Evolutionary conservation across 2,329 filamentous ascomycete genomes (phyloP).

Genomic region (Colletotrichum somersetense): DNA sequence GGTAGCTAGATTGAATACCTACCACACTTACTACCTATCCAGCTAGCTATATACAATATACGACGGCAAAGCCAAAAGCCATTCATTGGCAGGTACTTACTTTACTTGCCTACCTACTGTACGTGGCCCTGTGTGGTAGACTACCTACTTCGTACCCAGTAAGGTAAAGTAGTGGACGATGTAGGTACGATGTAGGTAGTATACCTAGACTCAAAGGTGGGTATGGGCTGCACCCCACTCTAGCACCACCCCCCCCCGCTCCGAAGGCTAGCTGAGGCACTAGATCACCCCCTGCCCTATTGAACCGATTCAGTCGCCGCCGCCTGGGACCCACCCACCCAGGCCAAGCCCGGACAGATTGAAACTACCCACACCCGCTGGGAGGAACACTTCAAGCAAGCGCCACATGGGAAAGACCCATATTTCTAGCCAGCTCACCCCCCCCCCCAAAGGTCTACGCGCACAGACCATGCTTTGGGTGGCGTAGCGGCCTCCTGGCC

Average conservation of each 20-base stretch:
- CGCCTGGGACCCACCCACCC: constrained; percentile 13
- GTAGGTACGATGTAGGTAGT: neutral
- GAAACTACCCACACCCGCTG: constrained; percentile 34
- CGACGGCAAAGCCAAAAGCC: neutral
- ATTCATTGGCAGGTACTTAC: no score
- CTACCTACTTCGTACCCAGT: no score
- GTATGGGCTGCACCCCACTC: constrained; percentile 17
- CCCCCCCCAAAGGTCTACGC: neutral
- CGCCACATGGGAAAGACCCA: constrained; percentile 37
- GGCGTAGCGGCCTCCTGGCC: constrained; percentile 15
- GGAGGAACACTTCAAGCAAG: constrained; percentile 25
- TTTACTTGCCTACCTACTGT: neutral
- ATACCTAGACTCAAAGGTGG: neutral
- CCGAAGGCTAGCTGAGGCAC: constrained; percentile 20
- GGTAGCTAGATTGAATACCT: no score
- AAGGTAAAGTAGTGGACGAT: no score
- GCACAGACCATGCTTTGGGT: constrained; percentile 29
- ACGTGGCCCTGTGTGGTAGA: neutral
- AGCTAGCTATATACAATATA: neutral
- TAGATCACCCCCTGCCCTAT: constrained; percentile 16
- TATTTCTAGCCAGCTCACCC: constrained; percentile 22
- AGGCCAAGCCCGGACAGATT: constrained; percentile 19
- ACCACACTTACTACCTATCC: neutral
- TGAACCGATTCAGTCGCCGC: constrained; percentile 34
- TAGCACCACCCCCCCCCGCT: constrained; percentile 15